These are phyloP conservation scores for Scenedesmus sp. DNA, from an alignment of 163 green algal genomes.

Conservation along the genomic window DNA sequence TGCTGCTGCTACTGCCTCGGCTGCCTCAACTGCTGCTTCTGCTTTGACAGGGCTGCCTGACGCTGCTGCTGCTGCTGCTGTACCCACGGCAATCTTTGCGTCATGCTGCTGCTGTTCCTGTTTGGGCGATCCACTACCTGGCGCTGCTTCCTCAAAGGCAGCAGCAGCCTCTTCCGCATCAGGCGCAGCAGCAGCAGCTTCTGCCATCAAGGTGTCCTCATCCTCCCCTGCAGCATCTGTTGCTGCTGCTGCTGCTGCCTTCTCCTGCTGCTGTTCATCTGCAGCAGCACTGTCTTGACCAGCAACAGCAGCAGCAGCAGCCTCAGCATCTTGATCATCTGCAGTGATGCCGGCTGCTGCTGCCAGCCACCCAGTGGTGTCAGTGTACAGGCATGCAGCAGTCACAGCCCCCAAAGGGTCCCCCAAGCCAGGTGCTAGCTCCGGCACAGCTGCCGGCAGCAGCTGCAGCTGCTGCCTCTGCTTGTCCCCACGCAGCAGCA, in stretches of 20 bases:
- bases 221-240: neutral
- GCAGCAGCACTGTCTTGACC: neutral
- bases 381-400: slow-evolving; percentile 48
- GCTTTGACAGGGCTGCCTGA: neutral
- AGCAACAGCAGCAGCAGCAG: neutral
- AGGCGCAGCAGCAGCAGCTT: slow-evolving; percentile 7
- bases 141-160: slow-evolving; percentile 7
- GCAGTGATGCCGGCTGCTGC: slow-evolving; percentile 8
- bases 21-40: neutral
- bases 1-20: neutral
- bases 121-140: neutral
- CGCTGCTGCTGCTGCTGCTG: slow-evolving; percentile 24
- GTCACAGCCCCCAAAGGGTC: slow-evolving; percentile 67
- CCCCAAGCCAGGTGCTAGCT: neutral
- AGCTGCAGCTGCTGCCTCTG: slow-evolving; percentile 38
- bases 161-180: slow-evolving; percentile 10
- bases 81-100: neutral
- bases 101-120: slow-evolving; percentile 10
- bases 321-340: neutral
- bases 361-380: slow-evolving; percentile 70
- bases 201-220: slow-evolving; percentile 11
- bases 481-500: slow-evolving; percentile 61
- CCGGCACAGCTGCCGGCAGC: slow-evolving; percentile 35
- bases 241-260: neutral
- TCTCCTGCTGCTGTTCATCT: neutral